Base-by-base conservation (phyloP, 2,329 filamentous ascomycete genomes). In the Neonectria ditissima region DNA sequence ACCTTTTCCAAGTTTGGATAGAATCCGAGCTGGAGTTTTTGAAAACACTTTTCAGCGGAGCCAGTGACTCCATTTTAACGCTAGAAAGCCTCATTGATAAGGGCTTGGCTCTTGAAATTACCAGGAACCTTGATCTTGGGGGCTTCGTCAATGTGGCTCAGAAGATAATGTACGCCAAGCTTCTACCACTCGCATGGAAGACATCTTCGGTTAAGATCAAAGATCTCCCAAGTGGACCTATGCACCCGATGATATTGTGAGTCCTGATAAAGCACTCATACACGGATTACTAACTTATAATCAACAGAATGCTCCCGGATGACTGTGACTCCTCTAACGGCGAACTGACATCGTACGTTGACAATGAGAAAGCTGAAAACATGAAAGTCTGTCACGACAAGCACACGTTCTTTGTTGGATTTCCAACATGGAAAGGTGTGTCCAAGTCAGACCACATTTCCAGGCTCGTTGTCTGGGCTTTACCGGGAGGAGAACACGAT, bases 181-280 rank as follows among this genome's bases (percentile, higher is more conserved):
- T 56, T 26, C 10, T 56, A 5, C 54, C 54, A 2, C 9, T 48
- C 13, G 44, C 44, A 13, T 56, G 54, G 54, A n/a, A 14, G 11
- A 22, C 22, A 16, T 47, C 54, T 8, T 26, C 41, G 28, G 26
- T 9, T 18, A 14, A 24, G 8, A 39, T n/a, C 11, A 11, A 13
- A 5, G 20, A 37, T 16, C 18, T 18, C n/a, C 22, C 24, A 8
- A 1, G 9, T 4, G 26, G 18, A 16, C 8, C 13, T 13, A 20
- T 48, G 26, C 8, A 24, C 26, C 54, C 54, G 8, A 56, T 56
- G 54, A 44, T 56, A 18, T 26, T 56, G 54, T 56, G 24, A 56
- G 54, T 44, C 26, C 18, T 54, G 14, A 16, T 1, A n/a, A 13
- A 13, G 20, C 8, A 10, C n/a, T 9, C 2, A 5, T 11, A 2